phyloP scores from a whole-genome alignment of 768 basidiomycete species.

The Pisolithus marmoratus region DNA sequence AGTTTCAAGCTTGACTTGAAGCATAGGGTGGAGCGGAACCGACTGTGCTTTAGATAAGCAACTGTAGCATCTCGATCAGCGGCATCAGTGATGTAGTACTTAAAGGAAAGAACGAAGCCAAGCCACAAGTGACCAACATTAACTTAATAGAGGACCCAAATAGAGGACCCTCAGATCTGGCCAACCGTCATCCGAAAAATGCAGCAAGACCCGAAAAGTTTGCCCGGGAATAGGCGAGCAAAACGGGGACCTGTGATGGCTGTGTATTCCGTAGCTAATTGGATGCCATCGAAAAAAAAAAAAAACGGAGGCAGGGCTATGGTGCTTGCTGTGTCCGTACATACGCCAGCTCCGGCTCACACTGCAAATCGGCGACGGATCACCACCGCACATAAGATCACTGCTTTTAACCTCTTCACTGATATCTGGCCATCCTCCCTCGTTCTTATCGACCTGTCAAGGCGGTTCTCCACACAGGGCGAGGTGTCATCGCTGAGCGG shows the following conservation, averaged over 20 bases:
- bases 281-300: constrained; percentile 16
- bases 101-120: constrained; percentile 7
- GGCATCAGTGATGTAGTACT: constrained; percentile 4
- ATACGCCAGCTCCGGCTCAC: constrained; percentile 13
- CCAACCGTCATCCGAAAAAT: constrained; percentile 4
- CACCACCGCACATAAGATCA: constrained; percentile 4
- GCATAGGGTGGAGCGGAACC: too few species aligned
- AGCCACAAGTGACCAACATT: neutral
- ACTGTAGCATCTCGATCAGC: neutral
- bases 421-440: too few species aligned
- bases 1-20: too few species aligned
- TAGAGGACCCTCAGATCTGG: too few species aligned
- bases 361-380: neutral
- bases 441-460: neutral
- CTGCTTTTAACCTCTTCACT: constrained; percentile 8
- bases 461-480: constrained; percentile 23
- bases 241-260: constrained; percentile 34
- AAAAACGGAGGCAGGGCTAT: too few species aligned
- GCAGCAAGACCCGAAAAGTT: constrained; percentile 24
- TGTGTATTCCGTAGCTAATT: constrained; percentile 26
- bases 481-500: constrained; percentile 27
- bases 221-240: constrained; percentile 32
- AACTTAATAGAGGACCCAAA: too few species aligned
- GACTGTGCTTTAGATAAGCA: constrained; percentile 9
- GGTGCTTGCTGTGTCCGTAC: constrained; percentile 23